These are phyloP conservation scores for Letharia columbiana DNA, from an alignment of 495 filamentous ascomycete genomes.

Conservation along the genomic window DNA sequence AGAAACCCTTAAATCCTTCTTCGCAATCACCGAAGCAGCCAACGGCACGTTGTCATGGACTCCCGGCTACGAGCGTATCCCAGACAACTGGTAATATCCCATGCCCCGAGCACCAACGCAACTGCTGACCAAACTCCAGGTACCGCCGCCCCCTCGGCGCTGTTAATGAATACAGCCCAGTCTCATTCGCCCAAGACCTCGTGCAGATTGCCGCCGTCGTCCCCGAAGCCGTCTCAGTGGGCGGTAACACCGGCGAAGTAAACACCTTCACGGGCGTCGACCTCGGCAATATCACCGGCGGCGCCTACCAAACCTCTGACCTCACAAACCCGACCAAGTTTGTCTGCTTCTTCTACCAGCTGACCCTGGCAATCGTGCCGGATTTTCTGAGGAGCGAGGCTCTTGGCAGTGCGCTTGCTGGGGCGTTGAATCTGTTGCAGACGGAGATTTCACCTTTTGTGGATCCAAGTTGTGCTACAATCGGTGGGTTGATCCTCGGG, in stretches of 20 bases:
- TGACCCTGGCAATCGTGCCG: slow-evolving; percentile 36
- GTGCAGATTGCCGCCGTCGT: slow-evolving; percentile 33
- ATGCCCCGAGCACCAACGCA: slow-evolving; percentile 26
- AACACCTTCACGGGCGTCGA: slow-evolving; percentile 49
- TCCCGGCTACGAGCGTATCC: slow-evolving; percentile 45
- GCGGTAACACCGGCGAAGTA: slow-evolving; percentile 48
- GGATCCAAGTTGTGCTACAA: slow-evolving; percentile 18
- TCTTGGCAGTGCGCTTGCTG: slow-evolving; percentile 11
- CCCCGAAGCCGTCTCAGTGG: slow-evolving; percentile 34
- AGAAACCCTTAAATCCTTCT: slow-evolving; percentile 40
- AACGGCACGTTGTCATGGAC: slow-evolving; percentile 35
- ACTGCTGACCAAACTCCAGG: neutral
- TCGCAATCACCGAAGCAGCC: slow-evolving; percentile 32
- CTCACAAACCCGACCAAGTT: slow-evolving; percentile 39
- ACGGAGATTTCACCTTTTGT: slow-evolving; percentile 14
- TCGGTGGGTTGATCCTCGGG: slow-evolving; percentile 2
- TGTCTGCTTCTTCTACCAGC: slow-evolving; percentile 41
- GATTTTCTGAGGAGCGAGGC: slow-evolving; percentile 31
- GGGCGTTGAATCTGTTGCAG: slow-evolving; percentile 18
- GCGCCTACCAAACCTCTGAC: slow-evolving; percentile 35
- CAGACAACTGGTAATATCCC: slow-evolving; percentile 54
- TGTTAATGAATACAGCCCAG: slow-evolving; percentile 35
- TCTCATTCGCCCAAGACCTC: slow-evolving; percentile 30
- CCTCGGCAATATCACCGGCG: slow-evolving; percentile 42
- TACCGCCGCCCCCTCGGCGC: slow-evolving; percentile 20